Conservation (phyloP, 23 red algal genomes). For the Cyanidiococcus yangmingshanensis region DNA sequence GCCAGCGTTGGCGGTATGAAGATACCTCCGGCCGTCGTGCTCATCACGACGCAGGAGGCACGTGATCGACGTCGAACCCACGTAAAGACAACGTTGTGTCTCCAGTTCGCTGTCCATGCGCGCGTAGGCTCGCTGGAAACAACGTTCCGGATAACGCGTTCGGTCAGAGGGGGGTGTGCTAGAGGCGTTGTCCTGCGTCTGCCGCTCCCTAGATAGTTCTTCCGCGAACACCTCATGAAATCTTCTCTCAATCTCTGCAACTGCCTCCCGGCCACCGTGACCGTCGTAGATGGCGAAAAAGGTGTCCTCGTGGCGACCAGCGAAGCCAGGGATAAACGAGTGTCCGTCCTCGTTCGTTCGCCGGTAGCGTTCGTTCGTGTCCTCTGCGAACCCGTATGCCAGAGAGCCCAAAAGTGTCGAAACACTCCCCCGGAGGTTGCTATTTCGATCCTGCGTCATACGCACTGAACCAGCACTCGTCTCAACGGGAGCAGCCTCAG, state of each 20-base stretch:
- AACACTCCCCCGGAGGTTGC: no score
- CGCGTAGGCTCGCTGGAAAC: conserved; percentile 30
- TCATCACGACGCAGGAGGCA: conserved; percentile 38
- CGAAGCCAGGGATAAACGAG: conserved; percentile 31
- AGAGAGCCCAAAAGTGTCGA: neutral
- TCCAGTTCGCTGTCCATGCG: conserved; percentile 47
- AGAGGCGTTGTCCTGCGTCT: conserved; percentile 4
- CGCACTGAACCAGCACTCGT: no score
- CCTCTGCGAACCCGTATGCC: conserved; percentile 43
- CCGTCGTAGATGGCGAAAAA: conserved; percentile 90
- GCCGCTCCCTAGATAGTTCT: conserved; percentile 7
- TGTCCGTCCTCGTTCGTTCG: conserved; percentile 81
- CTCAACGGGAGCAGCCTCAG: no score
- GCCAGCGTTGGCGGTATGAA: conserved; percentile 84
- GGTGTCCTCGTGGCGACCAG: conserved; percentile 28
- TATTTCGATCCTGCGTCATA: no score
- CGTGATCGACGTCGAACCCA: conserved; percentile 77
- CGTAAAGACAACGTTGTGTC: conserved; percentile 33
- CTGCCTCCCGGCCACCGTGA: conserved; percentile 49
- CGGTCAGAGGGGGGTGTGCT: conserved; percentile 11
- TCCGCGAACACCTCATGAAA: conserved; percentile 59
- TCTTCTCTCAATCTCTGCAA: conserved; percentile 29
- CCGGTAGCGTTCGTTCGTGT: conserved; percentile 60
- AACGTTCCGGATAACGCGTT: conserved; percentile 11
- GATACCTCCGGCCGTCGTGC: conserved; percentile 21